These are phyloP conservation scores for Talaromyces marneffei DNA, from an alignment of 2,329 filamentous ascomycete genomes.

Conservation along the genomic window DNA sequence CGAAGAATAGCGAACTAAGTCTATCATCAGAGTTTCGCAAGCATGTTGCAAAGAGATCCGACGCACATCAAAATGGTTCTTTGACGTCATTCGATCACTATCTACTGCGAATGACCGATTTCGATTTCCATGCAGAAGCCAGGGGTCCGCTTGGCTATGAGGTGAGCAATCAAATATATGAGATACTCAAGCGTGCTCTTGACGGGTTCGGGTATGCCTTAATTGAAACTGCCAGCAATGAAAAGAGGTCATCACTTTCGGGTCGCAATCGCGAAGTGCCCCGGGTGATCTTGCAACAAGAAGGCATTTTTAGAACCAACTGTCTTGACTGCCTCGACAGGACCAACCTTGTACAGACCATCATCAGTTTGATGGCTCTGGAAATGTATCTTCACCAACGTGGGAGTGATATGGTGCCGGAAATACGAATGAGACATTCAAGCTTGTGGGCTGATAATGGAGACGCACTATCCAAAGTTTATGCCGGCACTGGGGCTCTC, in stretches of 20 bases:
- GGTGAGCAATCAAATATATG: conserved; percentile 76
- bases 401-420: conserved; percentile 61
- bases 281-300: conserved; percentile 76
- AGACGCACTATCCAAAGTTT: conserved; percentile 88
- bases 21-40: conserved; percentile 72
- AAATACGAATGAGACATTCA: conserved; percentile 90
- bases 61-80: conserved; percentile 55
- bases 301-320: conserved; percentile 93
- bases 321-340: conserved; percentile 93
- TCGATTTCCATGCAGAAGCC: conserved; percentile 94
- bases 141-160: conserved; percentile 81
- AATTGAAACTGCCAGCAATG: conserved; percentile 56
- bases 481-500: conserved; percentile 89
- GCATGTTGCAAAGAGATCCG: conserved; percentile 67
- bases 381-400: conserved; percentile 75
- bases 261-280: conserved; percentile 36
- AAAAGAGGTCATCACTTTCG: conserved; percentile 37
- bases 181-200: conserved; percentile 70
- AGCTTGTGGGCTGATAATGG: conserved; percentile 97
- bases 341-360: conserved; percentile 92
- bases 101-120: conserved; percentile 75
- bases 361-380: conserved; percentile 89
- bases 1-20: conserved; percentile 80
- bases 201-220: conserved; percentile 91
- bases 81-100: conserved; percentile 59